A percentile compares a stretch with the other conserved stretches of the same genome.
These are phyloP conservation scores for Fonsecaea pugnacius DNA, from an alignment of 2,329 filamentous ascomycete genomes.

Conservation along the genomic window DNA sequence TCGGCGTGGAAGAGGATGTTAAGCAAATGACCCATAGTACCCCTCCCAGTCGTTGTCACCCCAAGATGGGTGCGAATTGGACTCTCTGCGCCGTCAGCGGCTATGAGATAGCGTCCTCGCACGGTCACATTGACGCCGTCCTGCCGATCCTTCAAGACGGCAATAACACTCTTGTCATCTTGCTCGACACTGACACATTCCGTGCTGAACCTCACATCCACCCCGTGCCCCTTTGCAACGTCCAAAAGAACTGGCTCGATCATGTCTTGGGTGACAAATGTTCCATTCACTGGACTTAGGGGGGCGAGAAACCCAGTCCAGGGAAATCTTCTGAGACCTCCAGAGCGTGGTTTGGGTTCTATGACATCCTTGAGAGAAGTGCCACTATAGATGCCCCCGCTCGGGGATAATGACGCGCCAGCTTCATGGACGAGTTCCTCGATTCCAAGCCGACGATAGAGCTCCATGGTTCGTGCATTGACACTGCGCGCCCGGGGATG, in stretches of 20 bases:
- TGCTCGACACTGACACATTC: constrained; percentile 39
- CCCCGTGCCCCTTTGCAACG: constrained; percentile 42
- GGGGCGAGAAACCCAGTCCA: constrained; percentile 24
- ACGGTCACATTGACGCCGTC: constrained; percentile 28
- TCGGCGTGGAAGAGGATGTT: constrained; percentile 2
- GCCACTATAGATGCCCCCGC: constrained; percentile 9
- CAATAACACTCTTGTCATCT: constrained; percentile 39
- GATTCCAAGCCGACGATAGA: constrained; percentile 35
- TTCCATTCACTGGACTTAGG: constrained; percentile 38
- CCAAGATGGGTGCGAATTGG: neutral
- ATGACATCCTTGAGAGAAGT: constrained; percentile 8
- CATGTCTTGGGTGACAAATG: constrained; percentile 46
- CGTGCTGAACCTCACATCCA: constrained; percentile 44
- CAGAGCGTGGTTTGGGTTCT: neutral
- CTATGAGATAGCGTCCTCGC: constrained; percentile 41
- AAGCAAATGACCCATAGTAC: constrained; percentile 39
- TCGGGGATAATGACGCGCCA: neutral
- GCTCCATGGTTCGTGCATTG: constrained; percentile 45
- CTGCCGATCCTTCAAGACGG: constrained; percentile 32
- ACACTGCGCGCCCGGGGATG: constrained; percentile 13
- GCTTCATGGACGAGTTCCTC: constrained; percentile 9
- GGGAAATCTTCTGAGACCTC: constrained; percentile 6
- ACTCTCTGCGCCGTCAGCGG: constrained; percentile 44
- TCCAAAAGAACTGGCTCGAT: constrained; percentile 48
- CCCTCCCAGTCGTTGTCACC: constrained; percentile 37